Percentiles rank a stretch among this genome's conserved stretches.
phyloP scores from a whole-genome alignment of 305 asterid species.

The Plantago rigida region DNA sequence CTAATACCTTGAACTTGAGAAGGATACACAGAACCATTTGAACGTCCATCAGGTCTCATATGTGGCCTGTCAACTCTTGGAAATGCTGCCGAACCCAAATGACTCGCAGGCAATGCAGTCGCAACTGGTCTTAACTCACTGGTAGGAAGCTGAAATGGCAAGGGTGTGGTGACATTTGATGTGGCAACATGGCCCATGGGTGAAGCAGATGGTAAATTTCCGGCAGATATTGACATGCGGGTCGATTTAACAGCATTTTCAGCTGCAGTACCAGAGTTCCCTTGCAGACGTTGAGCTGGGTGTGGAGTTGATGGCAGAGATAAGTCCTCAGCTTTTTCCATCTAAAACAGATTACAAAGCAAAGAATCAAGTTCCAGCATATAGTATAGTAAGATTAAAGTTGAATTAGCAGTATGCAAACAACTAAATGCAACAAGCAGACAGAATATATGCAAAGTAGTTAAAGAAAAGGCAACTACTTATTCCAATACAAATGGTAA shows the following conservation, averaged over 20 bases:
- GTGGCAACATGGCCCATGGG: conserved; percentile 36
- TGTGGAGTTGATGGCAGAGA: conserved; percentile 46
- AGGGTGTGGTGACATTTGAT: conserved; percentile 42
- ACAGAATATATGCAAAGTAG: no score
- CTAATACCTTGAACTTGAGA: conserved; percentile 62
- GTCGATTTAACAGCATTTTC: conserved; percentile 55
- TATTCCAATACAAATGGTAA: no score
- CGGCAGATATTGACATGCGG: conserved; percentile 43
- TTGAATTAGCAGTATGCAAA: conserved; percentile 13
- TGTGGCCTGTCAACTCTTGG: conserved; percentile 28
- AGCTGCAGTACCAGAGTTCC: conserved; percentile 39
- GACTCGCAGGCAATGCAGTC: conserved; percentile 44
- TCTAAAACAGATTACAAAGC: conserved; percentile 36
- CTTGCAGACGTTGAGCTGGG: conserved; percentile 44
- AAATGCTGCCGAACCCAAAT: conserved; percentile 36
- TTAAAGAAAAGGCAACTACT: no score
- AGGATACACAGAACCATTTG: conserved; percentile 53
- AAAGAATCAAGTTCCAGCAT: conserved; percentile 15
- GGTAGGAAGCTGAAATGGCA: conserved; percentile 79
- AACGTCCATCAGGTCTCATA: conserved; percentile 57
- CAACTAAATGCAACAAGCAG: conserved; percentile 1
- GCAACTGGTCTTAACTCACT: conserved; percentile 78
- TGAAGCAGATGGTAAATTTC: conserved; percentile 43
- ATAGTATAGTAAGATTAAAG: conserved; percentile 4
- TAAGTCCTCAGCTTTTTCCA: conserved; percentile 64